Evolutionary conservation across 129 eudicot genomes (phyloP), one percentile per base, ranked within the genome.

Genomic region (Rutidosis leptorrhynchoides): DNA sequence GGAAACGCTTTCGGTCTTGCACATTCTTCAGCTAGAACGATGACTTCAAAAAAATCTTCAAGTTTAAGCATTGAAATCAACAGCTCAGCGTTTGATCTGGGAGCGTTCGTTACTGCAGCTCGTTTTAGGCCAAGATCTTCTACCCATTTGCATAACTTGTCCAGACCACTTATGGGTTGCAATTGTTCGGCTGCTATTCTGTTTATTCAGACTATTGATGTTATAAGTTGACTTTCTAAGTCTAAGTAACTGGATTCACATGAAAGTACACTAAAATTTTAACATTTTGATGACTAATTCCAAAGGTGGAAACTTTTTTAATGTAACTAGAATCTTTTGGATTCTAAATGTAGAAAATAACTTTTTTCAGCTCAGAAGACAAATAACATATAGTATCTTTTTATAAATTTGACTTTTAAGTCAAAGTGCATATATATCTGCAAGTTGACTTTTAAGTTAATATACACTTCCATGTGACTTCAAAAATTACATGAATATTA

Each of bases 101-200:
- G 91, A 56, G 98, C 98, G 45, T 92, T 92, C 12, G 98, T 92
- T 26, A 92, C 98, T n/a, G 98, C 98, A 37, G 91, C 98, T 69
- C 96, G 80, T 81, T 79, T 92, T 58, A 92, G 54, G 61, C 96
- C 98, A 28, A 61, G 80, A 8, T 83, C 85, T 73, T 88, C 88
- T 7, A 92, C 82, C 98, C 98, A 92, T 83, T 78, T 76, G 75
- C 88, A 76, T 72, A 92, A 35, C 61, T 82, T 79, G 45, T 83
- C 75, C 27, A 92, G 85, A 62, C 98, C 98, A 0, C 64, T 63
- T 12, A 88, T 48, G 2, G 96, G 95, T 82, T 78, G 72, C 30
- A 84, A 19, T 58, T 92, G 79, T 62, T 89, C 95, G 49, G 80
- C 49, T 25, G 90, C 95, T 63, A 92, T 67, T 78, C 96, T 92